A percentile compares a stretch with the other conserved stretches of the same genome.
Evolutionary conservation across 345 rosid species (phyloP).

Genomic region (Eucalyptus marginata): DNA sequence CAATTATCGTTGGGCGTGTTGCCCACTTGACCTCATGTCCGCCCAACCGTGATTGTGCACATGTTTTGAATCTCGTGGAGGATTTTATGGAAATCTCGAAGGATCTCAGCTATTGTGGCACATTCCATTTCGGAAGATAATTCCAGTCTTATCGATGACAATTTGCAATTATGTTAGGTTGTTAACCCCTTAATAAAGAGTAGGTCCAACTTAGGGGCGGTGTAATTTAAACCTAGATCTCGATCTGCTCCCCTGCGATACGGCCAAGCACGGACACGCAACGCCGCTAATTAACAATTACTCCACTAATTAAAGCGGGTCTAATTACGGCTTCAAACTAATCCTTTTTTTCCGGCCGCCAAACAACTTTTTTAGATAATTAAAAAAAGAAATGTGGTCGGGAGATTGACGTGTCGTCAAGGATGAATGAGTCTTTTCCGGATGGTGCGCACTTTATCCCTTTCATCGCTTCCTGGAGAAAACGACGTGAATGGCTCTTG

Average conservation of each 20-base stretch:
- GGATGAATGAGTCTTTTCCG: not conserved
- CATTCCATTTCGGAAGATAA: not conserved
- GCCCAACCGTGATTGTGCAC: not conserved
- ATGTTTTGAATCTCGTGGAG: not conserved
- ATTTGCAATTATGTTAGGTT: not conserved
- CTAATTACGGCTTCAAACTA: not conserved
- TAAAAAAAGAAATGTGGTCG: not conserved
- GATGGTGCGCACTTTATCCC: not conserved
- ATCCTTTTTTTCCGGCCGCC: not conserved
- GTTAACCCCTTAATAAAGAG: not conserved
- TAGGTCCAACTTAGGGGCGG: not conserved
- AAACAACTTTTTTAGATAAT: not conserved
- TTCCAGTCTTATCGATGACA: not conserved
- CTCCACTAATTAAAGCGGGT: not conserved
- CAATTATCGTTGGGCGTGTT: accelerated
- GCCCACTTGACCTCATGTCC: not conserved
- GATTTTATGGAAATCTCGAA: not conserved
- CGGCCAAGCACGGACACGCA: not conserved
- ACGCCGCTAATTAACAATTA: not conserved
- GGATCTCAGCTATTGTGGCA: no score
- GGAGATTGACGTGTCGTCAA: not conserved
- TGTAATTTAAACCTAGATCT: not conserved
- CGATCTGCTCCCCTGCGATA: not conserved
- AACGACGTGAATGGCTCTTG: not conserved
- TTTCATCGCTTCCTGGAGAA: not conserved